Evolutionary conservation across 2,329 filamentous ascomycete species (phyloP), one percentile per base, ranked within the genome.

Genomic region (Ceratocystis eucalypticola): DNA sequence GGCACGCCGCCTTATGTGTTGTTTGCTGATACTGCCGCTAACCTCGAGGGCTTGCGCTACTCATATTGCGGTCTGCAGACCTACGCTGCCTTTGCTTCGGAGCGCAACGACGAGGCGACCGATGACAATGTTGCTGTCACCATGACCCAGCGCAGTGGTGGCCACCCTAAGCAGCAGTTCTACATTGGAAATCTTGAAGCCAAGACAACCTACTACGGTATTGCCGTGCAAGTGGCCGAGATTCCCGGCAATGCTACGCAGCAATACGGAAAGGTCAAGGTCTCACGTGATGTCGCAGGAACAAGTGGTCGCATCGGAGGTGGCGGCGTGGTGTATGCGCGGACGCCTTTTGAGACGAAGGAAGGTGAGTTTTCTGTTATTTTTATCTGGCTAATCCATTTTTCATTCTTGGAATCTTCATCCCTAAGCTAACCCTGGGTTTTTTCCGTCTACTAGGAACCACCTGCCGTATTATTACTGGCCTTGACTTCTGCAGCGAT

Each of bases 401-500:
- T 3, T 53, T 25, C n/a, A 1, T n/a, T 59, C 17, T 7, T 33
- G 7, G 7, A 20, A 6, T 12, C 45, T 33, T 20, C 6, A 28
- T 46, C 22, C 15, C 57, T 20, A 65, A 41, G 28, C 33, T 44
- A 45, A 45, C 37, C 10, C 4, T 28, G 1, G 15, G 15, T 15
- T 15, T 15, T 10, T 15, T 7, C 3, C 5, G 22, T 1, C 30
- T 17, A 68, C 69, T 71, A 84, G 89, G 88, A 67, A 83, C 85
- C 68, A 96, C 92, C 72, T 99, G 94, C 74, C 87, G 88, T 68
- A 81, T 99, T 50, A 81, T 97, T 59, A 92, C 87, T 74, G 87
- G 95, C 72, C 84, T 99, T n/a, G 80, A 85, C 0, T 95, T 97
- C 75, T 99, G 94, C 77, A 83, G 87, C 70, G 85, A 93, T 71